phyloP scores from a whole-genome alignment of 352 stramenopile species.

The Pythium rishiriense region DNA sequence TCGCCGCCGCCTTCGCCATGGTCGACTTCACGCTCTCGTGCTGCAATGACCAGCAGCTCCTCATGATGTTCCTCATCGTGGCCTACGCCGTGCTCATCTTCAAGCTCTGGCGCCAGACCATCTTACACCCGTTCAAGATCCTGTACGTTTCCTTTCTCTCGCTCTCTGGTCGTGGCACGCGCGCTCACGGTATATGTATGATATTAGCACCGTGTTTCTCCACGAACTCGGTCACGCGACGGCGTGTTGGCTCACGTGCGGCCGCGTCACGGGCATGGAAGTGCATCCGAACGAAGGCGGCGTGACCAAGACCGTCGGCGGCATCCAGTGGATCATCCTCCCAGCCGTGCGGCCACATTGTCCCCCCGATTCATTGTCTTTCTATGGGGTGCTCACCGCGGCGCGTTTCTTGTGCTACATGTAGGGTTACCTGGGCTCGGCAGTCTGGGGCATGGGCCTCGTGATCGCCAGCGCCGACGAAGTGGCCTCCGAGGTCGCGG shows the following conservation, averaged over 20 bases:
- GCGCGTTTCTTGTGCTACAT: not conserved
- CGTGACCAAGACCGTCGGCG: constrained; percentile 70
- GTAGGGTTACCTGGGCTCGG: constrained; percentile 85
- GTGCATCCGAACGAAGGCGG: constrained; percentile 87
- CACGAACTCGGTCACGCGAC: constrained; percentile 85
- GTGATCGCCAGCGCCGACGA: constrained; percentile 69
- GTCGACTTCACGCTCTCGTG: constrained; percentile 71
- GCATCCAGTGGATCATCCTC: constrained; percentile 44
- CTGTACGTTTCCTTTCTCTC: constrained; percentile 45
- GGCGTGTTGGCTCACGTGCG: constrained; percentile 84
- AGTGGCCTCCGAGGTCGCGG: constrained; percentile 62
- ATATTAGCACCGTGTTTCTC: constrained; percentile 79
- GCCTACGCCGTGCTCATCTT: constrained; percentile 86
- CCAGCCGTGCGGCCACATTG: constrained; percentile 39
- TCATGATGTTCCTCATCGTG: constrained; percentile 88
- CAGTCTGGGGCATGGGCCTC: constrained; percentile 85
- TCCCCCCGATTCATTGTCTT: constrained; percentile 25
- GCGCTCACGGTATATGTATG: not conserved
- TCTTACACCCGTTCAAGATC: constrained; percentile 90
- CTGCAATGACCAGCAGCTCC: constrained; percentile 88
- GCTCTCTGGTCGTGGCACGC: not conserved
- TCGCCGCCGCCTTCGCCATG: constrained; percentile 10
- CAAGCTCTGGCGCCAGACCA: constrained; percentile 86
- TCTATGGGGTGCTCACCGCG: not conserved
- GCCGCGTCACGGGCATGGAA: constrained; percentile 87